Evolutionary conservation across 108 stramenopile species (phyloP).

Genomic region (Ochromonas danica): DNA sequence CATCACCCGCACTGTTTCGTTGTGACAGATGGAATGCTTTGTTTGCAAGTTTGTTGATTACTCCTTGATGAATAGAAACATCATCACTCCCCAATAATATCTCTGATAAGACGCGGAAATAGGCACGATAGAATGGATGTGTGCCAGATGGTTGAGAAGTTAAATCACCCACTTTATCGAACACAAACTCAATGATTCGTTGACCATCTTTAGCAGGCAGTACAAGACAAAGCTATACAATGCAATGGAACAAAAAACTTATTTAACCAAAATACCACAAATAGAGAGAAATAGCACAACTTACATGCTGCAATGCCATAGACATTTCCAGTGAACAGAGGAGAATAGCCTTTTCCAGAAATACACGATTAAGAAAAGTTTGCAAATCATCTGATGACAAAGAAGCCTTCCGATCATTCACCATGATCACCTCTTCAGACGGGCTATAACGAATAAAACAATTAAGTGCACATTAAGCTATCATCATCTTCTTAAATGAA

Average conservation of each 20-base stretch:
- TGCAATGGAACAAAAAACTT: neutral
- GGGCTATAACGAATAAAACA: neutral
- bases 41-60: neutral
- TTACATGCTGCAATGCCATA: neutral
- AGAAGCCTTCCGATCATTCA: neutral
- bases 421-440: neutral
- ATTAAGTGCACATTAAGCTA: neutral
- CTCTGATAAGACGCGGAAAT: neutral
- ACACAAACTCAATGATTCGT: neutral
- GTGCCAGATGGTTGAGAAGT: neutral
- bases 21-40: neutral
- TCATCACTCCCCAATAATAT: neutral
- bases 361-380: neutral
- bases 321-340: neutral
- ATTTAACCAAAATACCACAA: neutral
- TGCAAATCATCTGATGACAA: constrained; percentile 7
- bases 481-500: neutral
- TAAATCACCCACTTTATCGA: neutral
- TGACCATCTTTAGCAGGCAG: neutral
- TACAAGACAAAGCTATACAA: neutral
- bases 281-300: neutral
- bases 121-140: neutral
- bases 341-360: neutral
- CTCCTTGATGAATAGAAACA: neutral
- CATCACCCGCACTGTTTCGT: neutral